Conservation (phyloP, 2,329 filamentous ascomycete genomes). For the Berkeleyomyces basicola region DNA sequence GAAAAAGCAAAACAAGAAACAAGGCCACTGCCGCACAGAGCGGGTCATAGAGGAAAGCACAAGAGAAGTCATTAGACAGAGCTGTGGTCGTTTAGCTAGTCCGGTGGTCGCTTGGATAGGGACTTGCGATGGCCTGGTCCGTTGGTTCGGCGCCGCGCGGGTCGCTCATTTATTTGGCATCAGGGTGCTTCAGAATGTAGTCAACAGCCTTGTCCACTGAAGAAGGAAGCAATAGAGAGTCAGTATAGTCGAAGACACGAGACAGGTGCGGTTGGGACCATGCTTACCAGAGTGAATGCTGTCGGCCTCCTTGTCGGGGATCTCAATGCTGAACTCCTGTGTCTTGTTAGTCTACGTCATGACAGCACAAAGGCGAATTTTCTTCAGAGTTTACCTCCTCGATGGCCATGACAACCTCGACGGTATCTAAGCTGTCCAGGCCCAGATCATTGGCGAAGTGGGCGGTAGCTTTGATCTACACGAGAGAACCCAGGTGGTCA, state of each 20-base stretch:
- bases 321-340: slow-evolving; percentile 69
- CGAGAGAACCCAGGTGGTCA: not conserved
- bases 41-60: not conserved
- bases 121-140: not conserved
- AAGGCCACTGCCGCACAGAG: not conserved
- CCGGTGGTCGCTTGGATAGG: not conserved
- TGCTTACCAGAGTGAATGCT: slow-evolving; percentile 71
- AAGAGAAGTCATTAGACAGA: not conserved
- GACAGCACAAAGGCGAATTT: not conserved
- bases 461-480: slow-evolving; percentile 61
- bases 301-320: slow-evolving; percentile 93
- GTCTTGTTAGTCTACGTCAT: not conserved
- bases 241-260: not conserved
- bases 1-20: not conserved
- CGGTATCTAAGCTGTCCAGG: slow-evolving; percentile 91
- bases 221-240: not conserved
- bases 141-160: too few species aligned
- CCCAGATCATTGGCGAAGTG: slow-evolving; percentile 97
- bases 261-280: not conserved
- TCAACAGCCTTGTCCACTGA: slow-evolving; percentile 85
- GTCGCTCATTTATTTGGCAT: slow-evolving; percentile 46
- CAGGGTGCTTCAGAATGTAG: slow-evolving; percentile 85
- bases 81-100: not conserved
- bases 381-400: slow-evolving; percentile 52
- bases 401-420: slow-evolving; percentile 99